A percentile compares a stretch with the other conserved stretches of the same genome.
phyloP scores from a whole-genome alignment of 371 early-diverging fungal genomes.

The Nosema muscidifuracis region DNA sequence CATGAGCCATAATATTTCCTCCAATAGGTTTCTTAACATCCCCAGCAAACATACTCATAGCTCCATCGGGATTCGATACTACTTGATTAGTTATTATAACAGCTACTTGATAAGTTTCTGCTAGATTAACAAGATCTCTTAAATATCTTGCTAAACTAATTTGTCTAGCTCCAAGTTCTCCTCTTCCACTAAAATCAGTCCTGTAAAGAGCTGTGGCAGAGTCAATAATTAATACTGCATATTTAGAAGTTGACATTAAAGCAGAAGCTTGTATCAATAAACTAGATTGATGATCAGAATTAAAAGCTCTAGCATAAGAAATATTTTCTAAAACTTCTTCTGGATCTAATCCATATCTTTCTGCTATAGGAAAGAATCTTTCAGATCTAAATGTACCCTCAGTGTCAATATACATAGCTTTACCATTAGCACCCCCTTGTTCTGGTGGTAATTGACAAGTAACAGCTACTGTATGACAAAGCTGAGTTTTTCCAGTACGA shows the following conservation, averaged over 20 bases:
- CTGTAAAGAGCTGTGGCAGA: conserved; percentile 89
- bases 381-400: conserved; percentile 96
- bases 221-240: conserved; percentile 83
- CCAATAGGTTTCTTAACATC: conserved; percentile 95
- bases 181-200: conserved; percentile 92
- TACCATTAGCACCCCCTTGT: conserved; percentile 86
- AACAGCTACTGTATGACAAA: conserved; percentile 93
- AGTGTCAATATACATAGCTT: conserved; percentile 93
- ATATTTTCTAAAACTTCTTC: conserved; percentile 85
- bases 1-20: conserved; percentile 94
- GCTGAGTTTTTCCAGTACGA: conserved; percentile 94
- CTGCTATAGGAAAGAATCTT: conserved; percentile 77
- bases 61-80: conserved; percentile 90
- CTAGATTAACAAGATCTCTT: conserved; percentile 75
- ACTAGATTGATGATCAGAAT: conserved; percentile 87
- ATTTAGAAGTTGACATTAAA: conserved; percentile 87
- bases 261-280: conserved; percentile 81
- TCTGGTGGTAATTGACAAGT: conserved; percentile 81
- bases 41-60: conserved; percentile 75
- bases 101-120: conserved; percentile 87
- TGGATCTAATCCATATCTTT: conserved; percentile 76
- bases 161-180: conserved; percentile 90
- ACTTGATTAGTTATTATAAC: conserved; percentile 97
- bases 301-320: conserved; percentile 87
- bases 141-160: conserved; percentile 87